Conservation (phyloP, 352 stramenopile genomes). For the Globisporangium alternatum region DNA sequence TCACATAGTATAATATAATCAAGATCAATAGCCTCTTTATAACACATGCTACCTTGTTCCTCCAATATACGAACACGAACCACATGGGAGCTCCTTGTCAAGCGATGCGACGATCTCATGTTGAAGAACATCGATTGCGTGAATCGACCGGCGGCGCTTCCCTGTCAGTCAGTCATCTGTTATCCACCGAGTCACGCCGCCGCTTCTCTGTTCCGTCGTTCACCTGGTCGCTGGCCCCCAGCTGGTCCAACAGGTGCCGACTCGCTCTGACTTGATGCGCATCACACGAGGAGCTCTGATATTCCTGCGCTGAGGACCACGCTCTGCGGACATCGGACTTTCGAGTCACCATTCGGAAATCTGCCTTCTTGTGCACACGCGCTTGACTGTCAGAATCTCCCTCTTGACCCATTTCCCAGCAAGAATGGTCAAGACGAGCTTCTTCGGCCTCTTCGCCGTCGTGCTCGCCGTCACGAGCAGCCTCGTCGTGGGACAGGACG, state of each 20-base stretch:
- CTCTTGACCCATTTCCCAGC: neutral
- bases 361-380: neutral
- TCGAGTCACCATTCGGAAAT: conserved; percentile 6
- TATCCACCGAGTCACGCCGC: neutral
- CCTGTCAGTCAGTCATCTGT: neutral
- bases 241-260: neutral
- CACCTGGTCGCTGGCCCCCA: neutral
- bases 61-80: neutral
- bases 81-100: neutral
- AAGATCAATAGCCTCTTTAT: neutral
- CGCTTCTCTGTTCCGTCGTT: neutral
- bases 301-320: neutral
- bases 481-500: neutral
- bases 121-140: neutral
- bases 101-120: neutral
- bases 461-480: conserved; percentile 9
- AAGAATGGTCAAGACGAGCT: conserved; percentile 12
- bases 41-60: neutral
- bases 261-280: conserved; percentile 3
- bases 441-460: conserved; percentile 7
- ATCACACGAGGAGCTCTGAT: neutral
- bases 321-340: neutral
- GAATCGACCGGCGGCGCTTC: neutral
- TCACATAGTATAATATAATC: too few relatives aligned
- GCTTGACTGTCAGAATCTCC: neutral